Conservation (phyloP, 2,329 filamentous ascomycete species). For the Lecanicillium sp. region DNA sequence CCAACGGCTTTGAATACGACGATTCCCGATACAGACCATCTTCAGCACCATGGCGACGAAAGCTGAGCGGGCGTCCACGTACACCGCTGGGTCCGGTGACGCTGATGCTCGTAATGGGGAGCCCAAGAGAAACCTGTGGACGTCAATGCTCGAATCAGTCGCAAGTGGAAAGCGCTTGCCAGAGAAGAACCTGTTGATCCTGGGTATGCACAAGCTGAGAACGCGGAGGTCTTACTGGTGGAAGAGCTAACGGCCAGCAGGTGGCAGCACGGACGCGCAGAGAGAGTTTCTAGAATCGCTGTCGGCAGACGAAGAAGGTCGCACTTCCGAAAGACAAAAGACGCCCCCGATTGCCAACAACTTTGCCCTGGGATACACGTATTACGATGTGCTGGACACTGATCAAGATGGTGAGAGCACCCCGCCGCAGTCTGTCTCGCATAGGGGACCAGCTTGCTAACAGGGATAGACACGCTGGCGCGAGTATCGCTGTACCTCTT, state of each 20-base stretch:
- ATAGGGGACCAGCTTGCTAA: slow-evolving; percentile 18
- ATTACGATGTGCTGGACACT: slow-evolving; percentile 87
- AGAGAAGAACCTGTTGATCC: slow-evolving; percentile 83
- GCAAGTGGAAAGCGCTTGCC: slow-evolving; percentile 85
- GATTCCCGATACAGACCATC: background rate
- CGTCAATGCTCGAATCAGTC: slow-evolving; percentile 83
- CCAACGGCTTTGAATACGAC: background rate
- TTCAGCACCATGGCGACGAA: slow-evolving; percentile 41
- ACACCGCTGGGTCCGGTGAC: slow-evolving; percentile 50
- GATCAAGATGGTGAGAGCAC: slow-evolving; percentile 73
- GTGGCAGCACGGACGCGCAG: slow-evolving; percentile 76
- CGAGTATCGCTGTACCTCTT: slow-evolving; percentile 85
- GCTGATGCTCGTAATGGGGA: slow-evolving; percentile 56
- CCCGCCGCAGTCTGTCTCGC: background rate
- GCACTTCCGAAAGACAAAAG: slow-evolving; percentile 52
- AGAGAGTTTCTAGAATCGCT: slow-evolving; percentile 71
- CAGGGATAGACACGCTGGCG: slow-evolving; percentile 69
- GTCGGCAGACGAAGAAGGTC: slow-evolving; percentile 47
- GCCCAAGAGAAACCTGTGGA: slow-evolving; percentile 88
- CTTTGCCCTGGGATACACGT: slow-evolving; percentile 90
- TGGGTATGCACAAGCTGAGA: slow-evolving; percentile 51
- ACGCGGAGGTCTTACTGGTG: background rate
- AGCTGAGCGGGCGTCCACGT: slow-evolving; percentile 52
- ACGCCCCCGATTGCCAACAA: slow-evolving; percentile 80
- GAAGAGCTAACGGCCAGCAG: slow-evolving; percentile 35